phyloP scores from a whole-genome alignment of 2,329 filamentous ascomycete species.

The Xylariales sp. region DNA sequence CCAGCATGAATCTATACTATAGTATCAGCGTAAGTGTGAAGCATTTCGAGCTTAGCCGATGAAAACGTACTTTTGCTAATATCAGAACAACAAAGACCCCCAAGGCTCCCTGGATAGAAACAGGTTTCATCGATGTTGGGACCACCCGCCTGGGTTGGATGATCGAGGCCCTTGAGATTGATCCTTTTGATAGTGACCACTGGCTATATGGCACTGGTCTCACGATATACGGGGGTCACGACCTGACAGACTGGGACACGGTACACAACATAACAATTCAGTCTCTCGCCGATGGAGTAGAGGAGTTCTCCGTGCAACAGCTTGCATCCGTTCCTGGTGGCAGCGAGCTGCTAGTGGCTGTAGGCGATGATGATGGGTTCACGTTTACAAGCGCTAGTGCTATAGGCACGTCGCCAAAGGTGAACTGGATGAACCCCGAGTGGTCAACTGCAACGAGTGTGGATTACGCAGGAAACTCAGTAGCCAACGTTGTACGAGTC shows the following conservation, averaged over 20 bases:
- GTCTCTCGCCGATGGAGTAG: slow-evolving; percentile 49
- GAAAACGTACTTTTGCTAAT: too few relatives aligned
- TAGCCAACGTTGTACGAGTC: slow-evolving; percentile 42
- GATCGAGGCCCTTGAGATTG: slow-evolving; percentile 54
- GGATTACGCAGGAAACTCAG: slow-evolving; percentile 43
- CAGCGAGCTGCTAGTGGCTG: slow-evolving; percentile 45
- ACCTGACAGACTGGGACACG: slow-evolving; percentile 52
- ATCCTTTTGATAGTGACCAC: slow-evolving; percentile 55
- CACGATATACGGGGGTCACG: slow-evolving; percentile 49
- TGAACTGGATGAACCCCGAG: slow-evolving; percentile 41
- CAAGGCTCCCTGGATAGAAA: slow-evolving; percentile 50
- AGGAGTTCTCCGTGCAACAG: slow-evolving; percentile 46
- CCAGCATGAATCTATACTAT: slow-evolving; percentile 41
- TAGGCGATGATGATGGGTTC: slow-evolving; percentile 49
- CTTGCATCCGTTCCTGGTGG: slow-evolving; percentile 45
- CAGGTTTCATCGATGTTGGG: slow-evolving; percentile 41
- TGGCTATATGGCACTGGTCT: slow-evolving; percentile 58
- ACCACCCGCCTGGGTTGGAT: slow-evolving; percentile 55
- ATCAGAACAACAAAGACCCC: slow-evolving; percentile 23
- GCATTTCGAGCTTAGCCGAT: too few relatives aligned
- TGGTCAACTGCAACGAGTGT: slow-evolving; percentile 42
- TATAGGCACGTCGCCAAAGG: slow-evolving; percentile 36
- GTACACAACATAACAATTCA: slow-evolving; percentile 42
- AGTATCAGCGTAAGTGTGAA: slow-evolving; percentile 29
- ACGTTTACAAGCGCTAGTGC: slow-evolving; percentile 33